phyloP scores from a whole-genome alignment of 495 filamentous ascomycete species.

The Letharia lupina region DNA sequence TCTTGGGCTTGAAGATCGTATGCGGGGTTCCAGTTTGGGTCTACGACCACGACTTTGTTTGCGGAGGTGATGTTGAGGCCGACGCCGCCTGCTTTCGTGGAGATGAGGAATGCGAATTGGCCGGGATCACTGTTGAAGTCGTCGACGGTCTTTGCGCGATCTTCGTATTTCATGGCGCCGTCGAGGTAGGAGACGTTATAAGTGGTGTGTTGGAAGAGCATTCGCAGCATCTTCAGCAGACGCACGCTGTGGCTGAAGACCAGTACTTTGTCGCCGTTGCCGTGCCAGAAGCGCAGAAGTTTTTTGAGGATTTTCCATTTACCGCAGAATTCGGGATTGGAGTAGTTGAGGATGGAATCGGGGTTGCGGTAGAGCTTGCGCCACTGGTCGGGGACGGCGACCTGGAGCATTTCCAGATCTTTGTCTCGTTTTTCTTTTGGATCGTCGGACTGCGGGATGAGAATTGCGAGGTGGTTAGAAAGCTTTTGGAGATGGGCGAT shows the following conservation, averaged over 20 bases:
- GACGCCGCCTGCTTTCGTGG: slow-evolving; percentile 81
- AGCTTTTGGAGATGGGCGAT: slow-evolving; percentile 78
- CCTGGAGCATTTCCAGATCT: slow-evolving; percentile 68
- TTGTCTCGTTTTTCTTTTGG: slow-evolving; percentile 67
- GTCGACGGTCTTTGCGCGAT: slow-evolving; percentile 68
- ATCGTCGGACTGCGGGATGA: slow-evolving; percentile 67
- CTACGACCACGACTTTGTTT: slow-evolving; percentile 96
- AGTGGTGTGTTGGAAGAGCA: slow-evolving; percentile 78
- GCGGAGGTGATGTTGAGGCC: slow-evolving; percentile 95
- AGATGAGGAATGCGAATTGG: slow-evolving; percentile 94
- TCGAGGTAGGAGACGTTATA: slow-evolving; percentile 92
- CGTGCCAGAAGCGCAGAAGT: slow-evolving; percentile 81
- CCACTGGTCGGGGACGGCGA: slow-evolving; percentile 70
- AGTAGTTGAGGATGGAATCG: slow-evolving; percentile 72
- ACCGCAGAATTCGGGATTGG: slow-evolving; percentile 88
- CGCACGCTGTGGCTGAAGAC: slow-evolving; percentile 88
- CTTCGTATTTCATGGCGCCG: slow-evolving; percentile 78
- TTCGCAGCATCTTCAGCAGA: slow-evolving; percentile 74
- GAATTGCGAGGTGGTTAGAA: slow-evolving; percentile 82
- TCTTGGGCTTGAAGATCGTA: slow-evolving; percentile 95
- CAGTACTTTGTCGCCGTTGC: slow-evolving; percentile 84
- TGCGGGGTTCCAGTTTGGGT: slow-evolving; percentile 95
- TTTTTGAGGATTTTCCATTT: slow-evolving; percentile 94
- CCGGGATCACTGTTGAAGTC: slow-evolving; percentile 84
- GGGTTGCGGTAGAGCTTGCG: slow-evolving; percentile 61